Percentiles rank a stretch among this genome's conserved stretches.
Evolutionary conservation across 106 monocot species (phyloP).

Genomic region (Hemerocallis citrina): DNA sequence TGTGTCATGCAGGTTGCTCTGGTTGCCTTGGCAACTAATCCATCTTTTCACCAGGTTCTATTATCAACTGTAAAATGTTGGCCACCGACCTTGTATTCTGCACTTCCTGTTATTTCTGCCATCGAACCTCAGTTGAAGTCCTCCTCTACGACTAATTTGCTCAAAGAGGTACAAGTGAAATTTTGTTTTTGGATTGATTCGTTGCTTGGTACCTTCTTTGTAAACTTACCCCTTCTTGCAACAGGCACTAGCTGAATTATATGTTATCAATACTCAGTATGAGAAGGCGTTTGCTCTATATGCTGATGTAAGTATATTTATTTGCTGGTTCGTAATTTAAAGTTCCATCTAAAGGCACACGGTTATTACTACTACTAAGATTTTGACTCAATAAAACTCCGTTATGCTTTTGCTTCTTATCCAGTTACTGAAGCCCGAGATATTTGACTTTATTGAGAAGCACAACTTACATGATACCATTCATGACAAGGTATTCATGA

Average conservation of each 20-base stretch:
- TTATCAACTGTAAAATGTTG: conserved; percentile 76
- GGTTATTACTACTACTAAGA: no score
- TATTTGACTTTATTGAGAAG: conserved; percentile 94
- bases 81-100: conserved; percentile 74
- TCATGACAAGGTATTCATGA: conserved; percentile 71
- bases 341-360: neutral
- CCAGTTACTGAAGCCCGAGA: conserved; percentile 85
- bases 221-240: neutral
- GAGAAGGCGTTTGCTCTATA: conserved; percentile 77
- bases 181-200: neutral
- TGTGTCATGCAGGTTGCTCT: conserved; percentile 69
- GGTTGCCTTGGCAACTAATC: conserved; percentile 87
- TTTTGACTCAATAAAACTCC: neutral
- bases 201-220: neutral
- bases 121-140: conserved; percentile 85
- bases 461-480: conserved; percentile 74
- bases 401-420: conserved; percentile 13
- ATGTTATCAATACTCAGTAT: conserved; percentile 73
- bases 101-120: conserved; percentile 85
- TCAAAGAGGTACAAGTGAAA: conserved; percentile 69
- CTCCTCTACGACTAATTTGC: conserved; percentile 61
- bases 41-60: conserved; percentile 77
- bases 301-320: conserved; percentile 79
- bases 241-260: conserved; percentile 90
- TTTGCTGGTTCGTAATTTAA: neutral